Percentiles rank a stretch among this genome's conserved stretches.
phyloP scores from a whole-genome alignment of 140 eudicot genomes.

The Cichorium intybus region DNA sequence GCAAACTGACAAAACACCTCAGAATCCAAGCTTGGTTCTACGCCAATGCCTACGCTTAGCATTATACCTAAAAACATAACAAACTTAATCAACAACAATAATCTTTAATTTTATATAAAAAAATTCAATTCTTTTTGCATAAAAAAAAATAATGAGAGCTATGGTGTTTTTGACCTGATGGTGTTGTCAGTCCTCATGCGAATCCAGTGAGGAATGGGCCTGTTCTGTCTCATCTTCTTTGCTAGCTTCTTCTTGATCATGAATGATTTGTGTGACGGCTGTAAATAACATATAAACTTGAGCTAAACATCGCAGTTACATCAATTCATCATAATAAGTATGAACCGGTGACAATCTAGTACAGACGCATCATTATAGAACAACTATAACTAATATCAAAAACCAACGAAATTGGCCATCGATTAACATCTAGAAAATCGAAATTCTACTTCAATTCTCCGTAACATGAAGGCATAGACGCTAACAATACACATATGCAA shows the following conservation, averaged over 20 bases:
- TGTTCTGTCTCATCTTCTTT: conserved; percentile 89
- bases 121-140: no score
- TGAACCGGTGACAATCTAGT: no score
- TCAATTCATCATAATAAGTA: not conserved
- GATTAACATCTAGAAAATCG: not conserved
- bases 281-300: not conserved
- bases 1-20: conserved; percentile 24
- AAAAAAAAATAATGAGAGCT: not conserved
- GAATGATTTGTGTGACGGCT: conserved; percentile 93
- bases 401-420: not conserved
- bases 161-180: conserved; percentile 45
- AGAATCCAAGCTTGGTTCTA: conserved; percentile 81
- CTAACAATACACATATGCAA: not conserved
- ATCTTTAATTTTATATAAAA: not conserved
- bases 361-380: no score
- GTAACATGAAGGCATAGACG: not conserved
- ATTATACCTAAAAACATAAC: conserved; percentile 43
- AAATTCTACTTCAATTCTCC: not conserved
- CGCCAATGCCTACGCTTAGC: conserved; percentile 93
- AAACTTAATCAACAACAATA: not conserved
- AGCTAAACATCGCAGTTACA: not conserved
- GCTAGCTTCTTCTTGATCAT: conserved; percentile 88
- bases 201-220: conserved; percentile 94
- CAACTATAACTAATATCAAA: conserved; percentile 1
- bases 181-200: conserved; percentile 89